Evolutionary conservation across 2,329 filamentous ascomycete genomes (phyloP).

Genomic region (Cladosporium sp.): DNA sequence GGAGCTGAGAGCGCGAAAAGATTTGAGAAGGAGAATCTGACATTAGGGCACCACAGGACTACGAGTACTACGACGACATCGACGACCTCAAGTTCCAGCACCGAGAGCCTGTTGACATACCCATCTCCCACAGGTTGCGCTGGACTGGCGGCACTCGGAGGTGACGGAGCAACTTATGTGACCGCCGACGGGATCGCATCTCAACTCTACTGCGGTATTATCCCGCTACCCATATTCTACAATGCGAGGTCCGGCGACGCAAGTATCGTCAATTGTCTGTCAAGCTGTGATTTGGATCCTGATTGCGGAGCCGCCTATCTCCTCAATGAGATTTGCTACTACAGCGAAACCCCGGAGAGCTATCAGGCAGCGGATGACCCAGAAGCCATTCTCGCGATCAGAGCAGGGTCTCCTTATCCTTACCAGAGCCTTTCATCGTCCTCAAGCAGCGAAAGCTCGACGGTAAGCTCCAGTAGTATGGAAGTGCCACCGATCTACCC

Average conservation of each 20-base stretch:
- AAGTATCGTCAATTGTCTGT: background rate
- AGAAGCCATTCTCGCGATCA: background rate
- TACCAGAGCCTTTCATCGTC: background rate
- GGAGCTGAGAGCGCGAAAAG: background rate
- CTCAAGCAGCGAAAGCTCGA: background rate
- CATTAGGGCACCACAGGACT: background rate
- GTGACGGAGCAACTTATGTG: background rate
- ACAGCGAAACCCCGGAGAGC: background rate
- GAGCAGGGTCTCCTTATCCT: background rate
- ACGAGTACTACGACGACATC: background rate
- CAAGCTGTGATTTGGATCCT: constrained; percentile 2
- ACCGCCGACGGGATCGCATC: background rate
- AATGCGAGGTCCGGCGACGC: background rate
- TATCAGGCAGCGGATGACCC: background rate
- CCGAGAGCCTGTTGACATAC: background rate
- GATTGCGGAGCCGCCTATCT: constrained; percentile 5
- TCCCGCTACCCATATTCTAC: background rate
- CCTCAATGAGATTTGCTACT: background rate
- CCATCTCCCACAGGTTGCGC: background rate
- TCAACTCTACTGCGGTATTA: constrained; percentile 1
- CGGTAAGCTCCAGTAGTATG: background rate
- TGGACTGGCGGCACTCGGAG: background rate
- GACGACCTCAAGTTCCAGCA: background rate
- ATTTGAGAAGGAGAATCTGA: background rate
- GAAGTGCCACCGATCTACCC: constrained; percentile 3